Evolutionary conservation across 768 basidiomycete genomes (phyloP).

Genomic region (Leccinum variicolor): DNA sequence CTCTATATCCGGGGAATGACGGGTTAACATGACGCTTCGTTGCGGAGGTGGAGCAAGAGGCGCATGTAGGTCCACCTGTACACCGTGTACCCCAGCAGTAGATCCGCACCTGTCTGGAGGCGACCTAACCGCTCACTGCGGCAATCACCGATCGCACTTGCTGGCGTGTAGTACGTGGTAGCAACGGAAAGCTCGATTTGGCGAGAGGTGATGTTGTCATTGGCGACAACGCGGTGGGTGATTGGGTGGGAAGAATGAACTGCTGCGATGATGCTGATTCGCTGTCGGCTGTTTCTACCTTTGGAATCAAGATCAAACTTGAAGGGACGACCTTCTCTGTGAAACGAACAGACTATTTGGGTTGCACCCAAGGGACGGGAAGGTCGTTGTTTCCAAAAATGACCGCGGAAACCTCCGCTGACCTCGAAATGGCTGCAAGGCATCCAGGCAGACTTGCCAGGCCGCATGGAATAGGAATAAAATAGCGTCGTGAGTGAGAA

Average conservation of each 20-base stretch:
- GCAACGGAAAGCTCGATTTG: neutral
- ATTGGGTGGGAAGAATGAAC: neutral
- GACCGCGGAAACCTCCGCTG: neutral
- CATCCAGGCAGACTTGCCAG: neutral
- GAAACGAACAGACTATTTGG: neutral
- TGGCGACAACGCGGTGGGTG: conserved; percentile 7
- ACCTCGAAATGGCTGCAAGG: neutral
- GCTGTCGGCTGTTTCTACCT: neutral
- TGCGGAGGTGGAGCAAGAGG: neutral
- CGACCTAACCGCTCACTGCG: neutral
- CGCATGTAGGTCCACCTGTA: neutral
- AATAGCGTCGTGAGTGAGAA: neutral
- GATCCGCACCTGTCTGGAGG: neutral
- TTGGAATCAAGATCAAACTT: conserved; percentile 2
- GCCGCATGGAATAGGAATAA: neutral
- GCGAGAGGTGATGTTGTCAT: conserved; percentile 7
- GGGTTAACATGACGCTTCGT: conserved; percentile 9
- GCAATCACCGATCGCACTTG: conserved; percentile 13
- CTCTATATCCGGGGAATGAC: neutral
- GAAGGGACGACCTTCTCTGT: neutral
- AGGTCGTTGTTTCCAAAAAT: neutral
- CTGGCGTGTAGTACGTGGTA: neutral
- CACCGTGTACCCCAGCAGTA: neutral
- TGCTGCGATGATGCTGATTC: conserved; percentile 1
- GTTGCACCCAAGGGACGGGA: neutral